Evolutionary conservation across 2,329 filamentous ascomycete genomes (phyloP).

Genomic region (Cladosporium sp.): DNA sequence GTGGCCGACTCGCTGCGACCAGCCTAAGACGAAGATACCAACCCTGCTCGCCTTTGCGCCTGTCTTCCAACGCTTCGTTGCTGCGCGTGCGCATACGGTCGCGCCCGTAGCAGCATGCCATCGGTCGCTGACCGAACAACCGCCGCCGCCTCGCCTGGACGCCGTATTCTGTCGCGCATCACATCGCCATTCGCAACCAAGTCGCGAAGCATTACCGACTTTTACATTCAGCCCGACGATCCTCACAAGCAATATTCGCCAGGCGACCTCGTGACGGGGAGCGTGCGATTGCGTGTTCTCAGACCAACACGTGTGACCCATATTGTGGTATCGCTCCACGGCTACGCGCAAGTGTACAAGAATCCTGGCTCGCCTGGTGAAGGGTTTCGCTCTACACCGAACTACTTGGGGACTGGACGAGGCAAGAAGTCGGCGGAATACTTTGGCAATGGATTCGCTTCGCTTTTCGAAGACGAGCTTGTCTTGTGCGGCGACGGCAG

Average conservation of each 20-base stretch:
- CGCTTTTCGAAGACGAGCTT: slow-evolving; percentile 76
- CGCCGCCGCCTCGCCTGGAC: slow-evolving; percentile 21
- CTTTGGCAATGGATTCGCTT: slow-evolving; percentile 73
- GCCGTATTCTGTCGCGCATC: slow-evolving; percentile 49
- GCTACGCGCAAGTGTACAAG: slow-evolving; percentile 75
- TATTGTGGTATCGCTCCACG: slow-evolving; percentile 71
- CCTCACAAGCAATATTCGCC: slow-evolving; percentile 72
- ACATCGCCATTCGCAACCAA: slow-evolving; percentile 52
- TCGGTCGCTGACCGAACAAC: slow-evolving; percentile 11
- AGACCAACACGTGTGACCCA: slow-evolving; percentile 76
- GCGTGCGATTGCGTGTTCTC: slow-evolving; percentile 66
- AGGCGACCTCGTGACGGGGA: slow-evolving; percentile 69
- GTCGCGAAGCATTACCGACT: slow-evolving; percentile 68
- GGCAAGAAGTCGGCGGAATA: slow-evolving; percentile 53
- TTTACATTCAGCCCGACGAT: slow-evolving; percentile 71
- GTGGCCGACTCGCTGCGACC: slow-evolving; percentile 6
- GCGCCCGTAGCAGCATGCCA: slow-evolving; percentile 13
- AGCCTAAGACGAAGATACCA: background rate
- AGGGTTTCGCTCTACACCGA: slow-evolving; percentile 46
- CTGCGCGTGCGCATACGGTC: slow-evolving; percentile 11
- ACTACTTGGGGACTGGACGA: slow-evolving; percentile 31
- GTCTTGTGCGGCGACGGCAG: slow-evolving; percentile 75
- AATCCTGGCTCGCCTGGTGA: slow-evolving; percentile 58
- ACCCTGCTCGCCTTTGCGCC: background rate
- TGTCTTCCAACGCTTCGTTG: background rate